Percentiles rank a stretch among this genome's conserved stretches.
phyloP scores from a whole-genome alignment of 208 protist species.

The Trypanosomatidae sp. region DNA sequence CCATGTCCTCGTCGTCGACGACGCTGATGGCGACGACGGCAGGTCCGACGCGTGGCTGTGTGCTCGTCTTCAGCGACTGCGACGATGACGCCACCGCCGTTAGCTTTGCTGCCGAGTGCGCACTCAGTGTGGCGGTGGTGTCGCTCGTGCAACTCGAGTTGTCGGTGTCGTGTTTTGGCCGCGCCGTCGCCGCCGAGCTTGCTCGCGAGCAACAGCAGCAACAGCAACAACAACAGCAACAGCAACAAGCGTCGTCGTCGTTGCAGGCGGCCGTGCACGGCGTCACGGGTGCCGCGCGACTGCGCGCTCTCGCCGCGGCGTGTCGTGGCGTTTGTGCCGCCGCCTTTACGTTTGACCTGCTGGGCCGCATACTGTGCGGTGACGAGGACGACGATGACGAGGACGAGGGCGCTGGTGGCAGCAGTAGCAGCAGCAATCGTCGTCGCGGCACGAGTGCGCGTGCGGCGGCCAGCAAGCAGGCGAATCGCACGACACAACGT shows the following conservation, averaged over 20 bases:
- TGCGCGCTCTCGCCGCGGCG: background rate
- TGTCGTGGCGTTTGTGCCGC: background rate
- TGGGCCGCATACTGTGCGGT: background rate
- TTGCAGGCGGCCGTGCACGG: background rate
- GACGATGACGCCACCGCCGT: background rate
- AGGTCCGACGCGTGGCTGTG: background rate
- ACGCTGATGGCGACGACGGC: background rate
- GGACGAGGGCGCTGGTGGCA: conserved; percentile 49
- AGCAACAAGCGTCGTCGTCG: background rate
- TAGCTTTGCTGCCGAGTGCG: conserved; percentile 41
- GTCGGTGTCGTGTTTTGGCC: conserved; percentile 39
- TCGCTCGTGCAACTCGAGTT: conserved; percentile 15
- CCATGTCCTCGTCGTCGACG: background rate
- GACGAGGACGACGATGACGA: conserved; percentile 27
- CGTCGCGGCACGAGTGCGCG: conserved; percentile 13
- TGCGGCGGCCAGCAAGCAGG: conserved; percentile 3
- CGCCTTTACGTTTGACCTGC: background rate
- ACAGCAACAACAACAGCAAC: background rate
- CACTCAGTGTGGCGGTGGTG: conserved; percentile 31
- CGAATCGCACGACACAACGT: conserved; percentile 10
- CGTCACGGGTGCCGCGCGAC: background rate
- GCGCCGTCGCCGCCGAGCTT: conserved; percentile 2
- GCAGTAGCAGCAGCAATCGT: conserved; percentile 17
- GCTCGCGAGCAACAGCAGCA: background rate
- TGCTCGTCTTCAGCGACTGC: conserved; percentile 56